Percentiles rank a stretch among this genome's conserved stretches.
phyloP scores from a whole-genome alignment of 306 rosid species.

The barrel medic (Medicago truncatula) region DNA sequence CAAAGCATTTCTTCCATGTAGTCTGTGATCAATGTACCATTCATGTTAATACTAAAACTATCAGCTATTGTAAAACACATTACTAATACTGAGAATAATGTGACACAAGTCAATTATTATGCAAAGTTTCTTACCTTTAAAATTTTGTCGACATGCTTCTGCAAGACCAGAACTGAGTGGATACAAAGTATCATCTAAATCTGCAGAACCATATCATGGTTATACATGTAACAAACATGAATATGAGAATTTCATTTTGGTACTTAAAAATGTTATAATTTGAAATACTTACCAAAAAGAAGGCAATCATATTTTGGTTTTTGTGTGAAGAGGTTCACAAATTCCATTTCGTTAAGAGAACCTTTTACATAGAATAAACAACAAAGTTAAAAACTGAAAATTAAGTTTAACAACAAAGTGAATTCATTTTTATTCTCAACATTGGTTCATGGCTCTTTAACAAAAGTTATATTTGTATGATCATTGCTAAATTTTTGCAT shows the following conservation, averaged over 20 bases:
- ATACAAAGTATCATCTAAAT: slow-evolving; percentile 95
- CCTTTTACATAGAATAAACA: slow-evolving; percentile 42
- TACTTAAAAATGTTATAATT: background rate
- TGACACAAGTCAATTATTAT: background rate
- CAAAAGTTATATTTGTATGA: background rate
- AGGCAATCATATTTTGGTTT: slow-evolving; percentile 88
- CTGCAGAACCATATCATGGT: slow-evolving; percentile 51
- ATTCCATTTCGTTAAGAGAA: slow-evolving; percentile 67
- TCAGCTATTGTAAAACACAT: background rate
- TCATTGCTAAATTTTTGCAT: no score
- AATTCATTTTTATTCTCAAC: background rate
- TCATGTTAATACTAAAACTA: slow-evolving; percentile 1
- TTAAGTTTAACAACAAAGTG: slow-evolving; percentile 34
- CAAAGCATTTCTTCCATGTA: slow-evolving; percentile 86
- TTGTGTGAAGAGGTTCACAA: slow-evolving; percentile 57
- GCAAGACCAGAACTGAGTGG: slow-evolving; percentile 86
- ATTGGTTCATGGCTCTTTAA: background rate
- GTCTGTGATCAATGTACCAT: slow-evolving; percentile 48
- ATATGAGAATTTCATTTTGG: slow-evolving; percentile 23
- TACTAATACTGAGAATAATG: background rate
- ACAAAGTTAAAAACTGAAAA: slow-evolving; percentile 34
- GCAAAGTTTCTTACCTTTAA: slow-evolving; percentile 62
- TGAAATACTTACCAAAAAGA: slow-evolving; percentile 75
- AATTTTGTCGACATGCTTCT: slow-evolving; percentile 58
- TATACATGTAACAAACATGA: background rate